phyloP scores from a whole-genome alignment of 805 yeast genomes.

The Alloascoidea africana region DNA sequence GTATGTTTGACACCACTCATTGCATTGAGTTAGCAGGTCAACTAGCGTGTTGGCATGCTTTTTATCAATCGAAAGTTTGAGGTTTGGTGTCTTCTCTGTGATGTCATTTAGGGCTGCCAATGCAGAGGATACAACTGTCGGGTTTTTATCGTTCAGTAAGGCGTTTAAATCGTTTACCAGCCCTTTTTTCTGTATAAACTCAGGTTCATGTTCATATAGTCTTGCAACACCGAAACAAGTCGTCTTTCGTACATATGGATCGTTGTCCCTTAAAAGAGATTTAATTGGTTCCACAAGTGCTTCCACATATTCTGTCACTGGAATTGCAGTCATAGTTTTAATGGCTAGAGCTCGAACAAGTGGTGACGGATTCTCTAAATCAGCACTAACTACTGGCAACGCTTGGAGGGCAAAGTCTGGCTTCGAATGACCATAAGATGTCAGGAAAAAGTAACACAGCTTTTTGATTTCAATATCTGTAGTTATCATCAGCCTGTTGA shows the following conservation, averaged over 20 bases:
- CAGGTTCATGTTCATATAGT: slow-evolving; percentile 39
- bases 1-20: slow-evolving; percentile 59
- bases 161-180: slow-evolving; percentile 34
- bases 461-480: slow-evolving; percentile 58
- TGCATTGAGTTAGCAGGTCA: slow-evolving; percentile 23
- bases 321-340: slow-evolving; percentile 46
- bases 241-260: slow-evolving; percentile 47
- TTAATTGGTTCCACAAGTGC: slow-evolving; percentile 26
- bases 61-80: slow-evolving; percentile 38
- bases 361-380: slow-evolving; percentile 33
- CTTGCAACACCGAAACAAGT: slow-evolving; percentile 61
- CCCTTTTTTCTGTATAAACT: slow-evolving; percentile 24
- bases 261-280: slow-evolving; percentile 26
- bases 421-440: slow-evolving; percentile 41
- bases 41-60: slow-evolving; percentile 28
- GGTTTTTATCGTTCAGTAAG: slow-evolving; percentile 38
- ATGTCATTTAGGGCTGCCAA: slow-evolving; percentile 51
- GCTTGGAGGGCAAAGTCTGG: slow-evolving; percentile 42
- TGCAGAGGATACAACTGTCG: slow-evolving; percentile 55
- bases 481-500: slow-evolving; percentile 31
- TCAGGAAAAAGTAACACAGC: slow-evolving; percentile 53
- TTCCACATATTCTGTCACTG: slow-evolving; percentile 33
- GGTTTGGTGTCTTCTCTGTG: slow-evolving; percentile 35
- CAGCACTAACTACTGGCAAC: slow-evolving; percentile 37
- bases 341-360: slow-evolving; percentile 43